Evolutionary conservation across 768 basidiomycete species (phyloP).

Genomic region (Phlegmacium glaucopus): DNA sequence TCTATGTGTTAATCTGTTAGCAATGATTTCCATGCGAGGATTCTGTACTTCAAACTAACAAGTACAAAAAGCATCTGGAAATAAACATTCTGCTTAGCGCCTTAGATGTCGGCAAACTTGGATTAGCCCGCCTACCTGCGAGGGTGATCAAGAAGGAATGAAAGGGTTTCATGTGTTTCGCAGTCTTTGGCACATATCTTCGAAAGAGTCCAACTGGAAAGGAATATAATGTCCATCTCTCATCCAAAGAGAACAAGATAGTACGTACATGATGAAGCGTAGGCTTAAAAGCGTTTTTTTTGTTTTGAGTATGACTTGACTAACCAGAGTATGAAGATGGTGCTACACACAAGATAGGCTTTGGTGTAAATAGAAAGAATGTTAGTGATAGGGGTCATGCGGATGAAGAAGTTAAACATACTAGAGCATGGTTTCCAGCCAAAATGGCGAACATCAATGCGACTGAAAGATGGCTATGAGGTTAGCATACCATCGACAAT

Average conservation of each 20-base stretch:
- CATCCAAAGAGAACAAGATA: neutral
- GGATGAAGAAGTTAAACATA: constrained; percentile 28
- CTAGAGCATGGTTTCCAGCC: constrained; percentile 75
- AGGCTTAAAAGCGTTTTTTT: no score
- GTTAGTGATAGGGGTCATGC: no score
- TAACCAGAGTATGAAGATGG: neutral
- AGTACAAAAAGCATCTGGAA: constrained; percentile 58
- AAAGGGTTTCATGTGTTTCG: constrained; percentile 48
- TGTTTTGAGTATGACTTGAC: neutral
- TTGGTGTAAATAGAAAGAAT: neutral
- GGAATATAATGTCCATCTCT: neutral
- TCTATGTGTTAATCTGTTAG: constrained; percentile 16
- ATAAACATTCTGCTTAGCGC: neutral
- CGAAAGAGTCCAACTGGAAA: constrained; percentile 55
- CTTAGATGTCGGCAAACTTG: neutral
- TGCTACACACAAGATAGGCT: constrained; percentile 59
- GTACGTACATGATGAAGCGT: constrained; percentile 53
- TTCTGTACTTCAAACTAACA: constrained; percentile 28
- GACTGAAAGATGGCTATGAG: constrained; percentile 26
- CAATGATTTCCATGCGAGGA: neutral
- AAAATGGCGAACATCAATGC: constrained; percentile 59
- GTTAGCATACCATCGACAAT: neutral
- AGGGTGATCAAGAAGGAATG: constrained; percentile 78
- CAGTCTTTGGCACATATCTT: constrained; percentile 46
- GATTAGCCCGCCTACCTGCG: constrained; percentile 42